Conservation (phyloP, 2,329 filamentous ascomycete genomes). For the Penicillium janthinellum region DNA sequence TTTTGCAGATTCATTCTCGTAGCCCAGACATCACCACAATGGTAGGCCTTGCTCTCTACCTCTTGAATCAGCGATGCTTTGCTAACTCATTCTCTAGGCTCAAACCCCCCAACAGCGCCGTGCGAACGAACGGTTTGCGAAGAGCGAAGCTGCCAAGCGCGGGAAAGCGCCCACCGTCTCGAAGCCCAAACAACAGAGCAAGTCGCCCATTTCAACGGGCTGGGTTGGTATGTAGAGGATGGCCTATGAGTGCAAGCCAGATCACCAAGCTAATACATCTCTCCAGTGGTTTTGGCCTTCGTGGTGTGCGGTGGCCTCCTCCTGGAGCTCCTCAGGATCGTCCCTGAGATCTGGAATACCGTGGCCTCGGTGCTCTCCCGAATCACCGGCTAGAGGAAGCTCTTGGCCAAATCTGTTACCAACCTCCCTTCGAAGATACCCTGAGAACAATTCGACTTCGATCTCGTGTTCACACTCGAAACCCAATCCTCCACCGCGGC, state of each 20-base stretch:
- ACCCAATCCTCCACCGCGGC: constrained; percentile 6
- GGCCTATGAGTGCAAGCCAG: neutral
- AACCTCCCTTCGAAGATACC: constrained; percentile 16
- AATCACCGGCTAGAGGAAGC: constrained; percentile 20
- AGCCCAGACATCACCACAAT: neutral
- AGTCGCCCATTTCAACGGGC: constrained; percentile 57
- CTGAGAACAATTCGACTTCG: neutral
- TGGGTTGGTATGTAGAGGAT: constrained; percentile 59
- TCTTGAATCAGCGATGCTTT: neutral
- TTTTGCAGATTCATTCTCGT: neutral
- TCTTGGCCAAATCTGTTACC: neutral
- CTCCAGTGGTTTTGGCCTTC: constrained; percentile 61
- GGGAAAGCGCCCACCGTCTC: constrained; percentile 53
- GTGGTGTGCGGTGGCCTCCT: constrained; percentile 63
- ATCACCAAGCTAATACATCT: constrained; percentile 14
- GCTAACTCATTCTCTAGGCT: constrained; percentile 43
- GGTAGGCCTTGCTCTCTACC: neutral
- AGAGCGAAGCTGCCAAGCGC: constrained; percentile 61
- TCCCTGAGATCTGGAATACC: constrained; percentile 45
- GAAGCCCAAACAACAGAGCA: constrained; percentile 53
- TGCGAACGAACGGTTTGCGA: constrained; percentile 64
- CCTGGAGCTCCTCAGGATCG: constrained; percentile 57
- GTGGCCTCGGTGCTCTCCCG: constrained; percentile 32
- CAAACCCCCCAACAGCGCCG: constrained; percentile 68
- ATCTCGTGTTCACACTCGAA: neutral